Base-by-base conservation (phyloP, 2,329 filamentous ascomycete species). In the Blastomyces percursus region DNA sequence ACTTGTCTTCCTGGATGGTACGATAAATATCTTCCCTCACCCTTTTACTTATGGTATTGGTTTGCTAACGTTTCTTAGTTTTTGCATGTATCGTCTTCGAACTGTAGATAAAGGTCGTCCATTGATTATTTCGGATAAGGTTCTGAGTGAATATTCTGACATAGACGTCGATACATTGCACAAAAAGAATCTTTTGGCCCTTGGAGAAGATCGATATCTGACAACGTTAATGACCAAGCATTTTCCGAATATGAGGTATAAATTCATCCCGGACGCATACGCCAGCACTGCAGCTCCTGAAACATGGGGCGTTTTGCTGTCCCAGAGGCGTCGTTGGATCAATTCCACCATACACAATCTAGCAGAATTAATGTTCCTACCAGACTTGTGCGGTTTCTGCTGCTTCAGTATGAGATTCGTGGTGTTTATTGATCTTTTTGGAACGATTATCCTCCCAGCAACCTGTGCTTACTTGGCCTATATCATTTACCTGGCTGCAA, bases 1-100 rank as follows among this genome's bases (percentile, higher is more conserved):
- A 99, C 94, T 64, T 99, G 94, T 87, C 86, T 99, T 80, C 94
- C 94, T 67, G 94, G 94, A 84, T 99, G 94, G 93, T 96, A 85
- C 80, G 90, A 86, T 24, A 27, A 11, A 54, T 30, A 16, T 40
- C 2, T 11, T 19, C 44, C 1, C 14, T 24, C 44, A 19, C 19
- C 21, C 55, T 57, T 21, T 14, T 63, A 30, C 51, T 44, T 14
- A 61, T 12, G n/a, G 27, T 44, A 52, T 59, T n/a, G 16, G 48
- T 52, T 61, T 68, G 67, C 78, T 82, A 72, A 81, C 75, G 61
- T 63, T 30, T 40, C 65, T 27, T 30, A 97, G 93, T 87, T 99
- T 99, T 83, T 89, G 88, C 79, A 97, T 99, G 94, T 99, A 99
- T 75, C 92, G 94, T 73, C 82, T 99, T 48, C 86, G 94, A 67